Conservation (phyloP, 2,329 filamentous ascomycete genomes). For the Epichloe coenophiala region DNA sequence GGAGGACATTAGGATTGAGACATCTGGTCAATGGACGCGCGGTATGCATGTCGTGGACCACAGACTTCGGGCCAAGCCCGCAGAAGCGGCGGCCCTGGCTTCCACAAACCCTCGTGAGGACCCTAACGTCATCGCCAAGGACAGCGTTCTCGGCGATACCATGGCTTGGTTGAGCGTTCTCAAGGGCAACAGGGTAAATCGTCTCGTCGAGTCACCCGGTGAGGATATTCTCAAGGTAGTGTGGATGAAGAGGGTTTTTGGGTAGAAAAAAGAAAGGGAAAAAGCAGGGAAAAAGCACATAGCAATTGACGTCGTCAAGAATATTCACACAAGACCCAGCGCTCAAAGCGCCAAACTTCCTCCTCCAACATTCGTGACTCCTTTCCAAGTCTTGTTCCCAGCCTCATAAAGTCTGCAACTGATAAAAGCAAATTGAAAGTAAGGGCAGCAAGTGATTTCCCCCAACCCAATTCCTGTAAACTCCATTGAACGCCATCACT, state of each 20-base stretch:
- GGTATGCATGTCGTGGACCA: conserved; percentile 82
- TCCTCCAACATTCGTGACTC: not conserved
- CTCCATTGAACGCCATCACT: conserved; percentile 7
- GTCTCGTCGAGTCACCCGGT: conserved; percentile 59
- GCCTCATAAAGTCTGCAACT: not conserved
- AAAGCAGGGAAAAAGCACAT: not conserved
- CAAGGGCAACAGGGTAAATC: conserved; percentile 68
- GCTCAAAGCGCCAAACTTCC: no score
- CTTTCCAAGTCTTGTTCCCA: not conserved
- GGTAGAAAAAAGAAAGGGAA: conserved; percentile 7
- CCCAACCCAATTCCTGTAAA: not conserved
- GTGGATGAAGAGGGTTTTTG: conserved; percentile 54
- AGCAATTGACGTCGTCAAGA: not conserved
- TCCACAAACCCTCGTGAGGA: conserved; percentile 28
- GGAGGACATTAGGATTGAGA: conserved; percentile 84
- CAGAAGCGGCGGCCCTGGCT: conserved; percentile 25
- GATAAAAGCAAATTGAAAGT: not conserved
- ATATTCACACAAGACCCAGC: no score
- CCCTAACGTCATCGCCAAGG: conserved; percentile 24
- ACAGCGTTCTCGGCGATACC: conserved; percentile 54
- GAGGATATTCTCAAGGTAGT: conserved; percentile 51
- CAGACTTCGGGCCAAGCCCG: conserved; percentile 43
- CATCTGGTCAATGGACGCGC: conserved; percentile 82
- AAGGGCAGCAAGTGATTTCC: not conserved
- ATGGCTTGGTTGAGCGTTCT: conserved; percentile 60